phyloP scores from a whole-genome alignment of 1,284 basidiomycete genomes.

The Cryptococcus maquisensis region DNA sequence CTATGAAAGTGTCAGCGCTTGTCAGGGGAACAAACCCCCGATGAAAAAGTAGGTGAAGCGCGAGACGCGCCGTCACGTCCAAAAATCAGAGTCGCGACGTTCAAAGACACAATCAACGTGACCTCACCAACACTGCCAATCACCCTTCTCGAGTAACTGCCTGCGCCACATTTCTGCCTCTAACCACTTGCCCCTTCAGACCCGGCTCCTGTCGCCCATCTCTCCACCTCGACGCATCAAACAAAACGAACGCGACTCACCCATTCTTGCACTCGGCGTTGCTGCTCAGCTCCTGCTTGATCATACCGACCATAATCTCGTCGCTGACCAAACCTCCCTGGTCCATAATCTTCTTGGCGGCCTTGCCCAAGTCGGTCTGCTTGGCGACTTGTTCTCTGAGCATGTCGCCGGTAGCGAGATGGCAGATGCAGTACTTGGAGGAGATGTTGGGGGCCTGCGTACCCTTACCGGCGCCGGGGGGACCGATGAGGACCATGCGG shows the following conservation, averaged over 20 bases:
- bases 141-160: too few relatives aligned
- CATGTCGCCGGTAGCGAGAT: constrained; percentile 98
- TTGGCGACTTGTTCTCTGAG: constrained; percentile 85
- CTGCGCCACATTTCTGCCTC: too few relatives aligned
- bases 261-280: constrained; percentile 91
- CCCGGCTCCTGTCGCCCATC: too few relatives aligned
- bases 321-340: constrained; percentile 87
- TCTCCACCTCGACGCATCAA: not conserved
- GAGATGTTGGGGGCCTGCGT: constrained; percentile 94
- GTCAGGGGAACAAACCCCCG: not conserved
- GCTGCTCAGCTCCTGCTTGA: constrained; percentile 90
- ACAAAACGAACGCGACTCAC: constrained; percentile 54
- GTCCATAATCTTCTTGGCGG: constrained; percentile 99
- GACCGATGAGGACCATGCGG: constrained; percentile 85
- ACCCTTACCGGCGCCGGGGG: constrained; percentile 96
- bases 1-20: constrained; percentile 49
- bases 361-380: constrained; percentile 81
- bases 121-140: too few relatives aligned
- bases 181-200: too few relatives aligned
- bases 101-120: too few relatives aligned
- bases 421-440: constrained; percentile 91
- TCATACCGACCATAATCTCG: constrained; percentile 97
- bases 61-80: too few relatives aligned
- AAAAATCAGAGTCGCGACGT: too few relatives aligned
- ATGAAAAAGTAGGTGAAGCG: not conserved